Percentiles rank a stretch among this genome's conserved stretches.
These are phyloP conservation scores for Candida smagusa DNA, from an alignment of 1,139 yeast species.

Conservation along the genomic window DNA sequence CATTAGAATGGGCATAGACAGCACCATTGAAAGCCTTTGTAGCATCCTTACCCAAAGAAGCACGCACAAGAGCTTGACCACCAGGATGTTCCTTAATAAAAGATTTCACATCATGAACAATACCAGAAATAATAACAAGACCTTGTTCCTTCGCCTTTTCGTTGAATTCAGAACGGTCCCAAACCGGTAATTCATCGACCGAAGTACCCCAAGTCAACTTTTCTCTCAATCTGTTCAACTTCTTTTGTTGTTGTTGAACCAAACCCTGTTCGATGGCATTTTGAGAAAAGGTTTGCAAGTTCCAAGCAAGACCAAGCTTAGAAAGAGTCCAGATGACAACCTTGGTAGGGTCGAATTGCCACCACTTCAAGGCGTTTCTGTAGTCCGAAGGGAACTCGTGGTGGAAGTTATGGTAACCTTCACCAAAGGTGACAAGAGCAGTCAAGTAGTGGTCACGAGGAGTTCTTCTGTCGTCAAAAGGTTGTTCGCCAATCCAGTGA, in stretches of 20 bases:
- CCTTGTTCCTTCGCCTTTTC: constrained; percentile 56
- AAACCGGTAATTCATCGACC: constrained; percentile 79
- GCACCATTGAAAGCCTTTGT: constrained; percentile 98
- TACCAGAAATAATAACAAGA: constrained; percentile 84
- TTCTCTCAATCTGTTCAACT: constrained; percentile 75
- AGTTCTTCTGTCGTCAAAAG: constrained; percentile 95
- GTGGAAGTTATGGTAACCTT: constrained; percentile 98
- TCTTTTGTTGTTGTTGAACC: constrained; percentile 87
- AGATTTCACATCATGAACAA: constrained; percentile 84
- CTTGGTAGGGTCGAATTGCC: constrained; percentile 98
- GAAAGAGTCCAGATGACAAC: constrained; percentile 66
- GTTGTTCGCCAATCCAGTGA: constrained; percentile 97
- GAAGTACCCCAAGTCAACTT: constrained; percentile 92
- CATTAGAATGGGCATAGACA: constrained; percentile 94
- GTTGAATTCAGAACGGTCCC: constrained; percentile 83
- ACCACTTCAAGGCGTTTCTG: constrained; percentile 97
- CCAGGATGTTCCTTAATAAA: constrained; percentile 96
- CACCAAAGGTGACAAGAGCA: constrained; percentile 95
- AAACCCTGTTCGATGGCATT: constrained; percentile 96
- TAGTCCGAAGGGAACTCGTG: constrained; percentile 99
- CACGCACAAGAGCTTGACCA: constrained; percentile 83
- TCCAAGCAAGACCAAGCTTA: constrained; percentile 81
- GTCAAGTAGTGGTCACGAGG: constrained; percentile 95
- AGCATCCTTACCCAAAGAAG: constrained; percentile 93
- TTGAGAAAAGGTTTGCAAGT: constrained; percentile 89